Conservation (phyloP, 1,284 basidiomycete genomes). For the Rugosomyces carneus region DNA sequence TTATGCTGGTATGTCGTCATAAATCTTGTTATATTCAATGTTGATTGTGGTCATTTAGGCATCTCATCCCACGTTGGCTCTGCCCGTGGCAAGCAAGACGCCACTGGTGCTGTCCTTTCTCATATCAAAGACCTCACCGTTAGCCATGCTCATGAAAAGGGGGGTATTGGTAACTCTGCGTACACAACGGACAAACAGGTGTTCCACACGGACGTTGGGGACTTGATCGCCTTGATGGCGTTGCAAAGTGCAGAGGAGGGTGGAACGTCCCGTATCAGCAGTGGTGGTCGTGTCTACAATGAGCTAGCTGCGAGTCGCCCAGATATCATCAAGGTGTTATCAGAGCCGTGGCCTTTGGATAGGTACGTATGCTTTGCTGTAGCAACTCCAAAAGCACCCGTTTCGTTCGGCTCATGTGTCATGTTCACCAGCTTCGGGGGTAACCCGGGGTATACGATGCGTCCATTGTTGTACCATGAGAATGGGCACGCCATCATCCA, state of each 20-base stretch:
- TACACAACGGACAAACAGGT: conserved; percentile 45
- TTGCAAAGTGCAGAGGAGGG: conserved; percentile 36
- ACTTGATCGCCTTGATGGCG: conserved; percentile 37
- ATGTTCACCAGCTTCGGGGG: conserved; percentile 30
- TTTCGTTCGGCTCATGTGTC: neutral
- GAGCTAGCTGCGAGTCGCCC: conserved; percentile 38
- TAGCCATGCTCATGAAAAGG: conserved; percentile 31
- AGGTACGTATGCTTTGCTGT: conserved; percentile 20
- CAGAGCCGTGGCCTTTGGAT: conserved; percentile 38
- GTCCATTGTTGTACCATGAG: conserved; percentile 35
- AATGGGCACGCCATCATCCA: conserved; percentile 38
- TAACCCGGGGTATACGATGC: conserved; percentile 29
- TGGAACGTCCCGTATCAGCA: conserved; percentile 39
- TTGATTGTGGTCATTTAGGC: conserved; percentile 17
- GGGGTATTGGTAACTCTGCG: conserved; percentile 36
- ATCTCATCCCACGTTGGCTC: conserved; percentile 39
- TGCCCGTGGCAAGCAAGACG: conserved; percentile 24
- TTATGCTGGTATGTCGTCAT: conserved; percentile 23
- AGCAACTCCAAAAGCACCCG: neutral
- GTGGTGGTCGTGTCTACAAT: conserved; percentile 37
- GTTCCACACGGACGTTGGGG: conserved; percentile 42
- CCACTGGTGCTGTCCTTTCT: conserved; percentile 29
- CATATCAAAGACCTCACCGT: conserved; percentile 43
- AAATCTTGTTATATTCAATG: neutral
- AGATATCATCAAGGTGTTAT: conserved; percentile 35